Conservation (phyloP, 164 flowering plant genomes). For the Dillenia turbinata region DNA sequence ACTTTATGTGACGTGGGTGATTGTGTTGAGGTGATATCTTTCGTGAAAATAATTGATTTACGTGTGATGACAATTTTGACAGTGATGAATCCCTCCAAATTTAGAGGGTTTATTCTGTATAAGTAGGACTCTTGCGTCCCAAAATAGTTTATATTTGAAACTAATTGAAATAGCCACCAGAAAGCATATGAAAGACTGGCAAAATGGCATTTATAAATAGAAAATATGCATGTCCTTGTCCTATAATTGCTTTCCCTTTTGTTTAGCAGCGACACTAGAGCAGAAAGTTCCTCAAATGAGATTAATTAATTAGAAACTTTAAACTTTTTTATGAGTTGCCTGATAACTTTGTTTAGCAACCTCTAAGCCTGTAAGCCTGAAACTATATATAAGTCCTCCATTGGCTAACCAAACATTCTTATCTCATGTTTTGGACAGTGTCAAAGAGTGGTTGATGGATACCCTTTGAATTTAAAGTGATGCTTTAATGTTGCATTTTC, state of each 20-base stretch:
- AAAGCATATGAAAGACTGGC: neutral
- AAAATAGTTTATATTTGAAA: too few species aligned
- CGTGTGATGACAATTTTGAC: constrained; percentile 4
- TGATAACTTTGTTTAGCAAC: too few species aligned
- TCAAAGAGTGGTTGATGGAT: neutral
- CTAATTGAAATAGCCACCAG: neutral
- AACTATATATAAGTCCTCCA: neutral
- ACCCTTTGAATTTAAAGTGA: neutral
- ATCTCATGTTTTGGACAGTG: neutral
- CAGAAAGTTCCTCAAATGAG: neutral
- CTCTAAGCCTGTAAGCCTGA: too few species aligned
- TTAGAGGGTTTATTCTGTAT: neutral
- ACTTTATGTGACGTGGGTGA: too few species aligned
- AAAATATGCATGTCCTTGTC: too few species aligned
- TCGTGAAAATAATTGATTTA: neutral
- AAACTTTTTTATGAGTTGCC: neutral
- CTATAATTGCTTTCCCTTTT: too few species aligned
- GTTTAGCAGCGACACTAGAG: too few species aligned
- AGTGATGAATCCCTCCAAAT: constrained; percentile 9
- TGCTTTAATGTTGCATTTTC: neutral
- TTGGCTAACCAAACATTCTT: neutral
- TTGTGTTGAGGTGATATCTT: neutral
- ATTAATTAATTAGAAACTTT: neutral
- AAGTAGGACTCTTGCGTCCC: too few species aligned
- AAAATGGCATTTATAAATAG: too few species aligned